Evolutionary conservation across 2,329 filamentous ascomycete genomes (phyloP).

Genomic region (Reticulascus tulasneorum): DNA sequence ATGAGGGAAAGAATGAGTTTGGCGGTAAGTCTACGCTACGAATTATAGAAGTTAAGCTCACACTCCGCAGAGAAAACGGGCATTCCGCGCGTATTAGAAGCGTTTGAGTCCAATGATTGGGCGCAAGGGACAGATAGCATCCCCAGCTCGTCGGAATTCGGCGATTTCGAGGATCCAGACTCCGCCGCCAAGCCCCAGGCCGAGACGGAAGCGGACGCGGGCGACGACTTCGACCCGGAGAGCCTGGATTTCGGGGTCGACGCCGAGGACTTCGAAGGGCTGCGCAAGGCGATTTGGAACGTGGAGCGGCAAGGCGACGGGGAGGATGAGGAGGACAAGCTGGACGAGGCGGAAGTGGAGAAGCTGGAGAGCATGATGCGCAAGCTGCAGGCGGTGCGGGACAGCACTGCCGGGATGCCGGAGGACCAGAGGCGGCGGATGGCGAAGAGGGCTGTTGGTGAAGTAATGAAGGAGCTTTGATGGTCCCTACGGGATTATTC

Average conservation of each 20-base stretch:
- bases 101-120: slow-evolving; percentile 65
- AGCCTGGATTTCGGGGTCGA: slow-evolving; percentile 51
- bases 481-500: too few relatives aligned
- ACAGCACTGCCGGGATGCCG: slow-evolving; percentile 55
- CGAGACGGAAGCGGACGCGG: slow-evolving; percentile 22
- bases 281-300: slow-evolving; percentile 49
- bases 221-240: slow-evolving; percentile 38
- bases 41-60: slow-evolving; percentile 20
- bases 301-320: slow-evolving; percentile 20
- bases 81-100: slow-evolving; percentile 55
- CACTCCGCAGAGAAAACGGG: slow-evolving; percentile 49
- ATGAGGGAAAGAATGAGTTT: slow-evolving; percentile 49
- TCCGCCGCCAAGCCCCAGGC: slow-evolving; percentile 16
- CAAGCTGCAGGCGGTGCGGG: slow-evolving; percentile 57
- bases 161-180: slow-evolving; percentile 24
- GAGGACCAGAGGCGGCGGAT: slow-evolving; percentile 58
- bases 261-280: slow-evolving; percentile 46
- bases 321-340: slow-evolving; percentile 26
- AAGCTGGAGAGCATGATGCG: slow-evolving; percentile 62
- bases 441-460: slow-evolving; percentile 57
- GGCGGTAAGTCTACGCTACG: slow-evolving; percentile 41
- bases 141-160: slow-evolving; percentile 27
- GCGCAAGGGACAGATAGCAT: slow-evolving; percentile 24
- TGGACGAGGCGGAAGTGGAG: slow-evolving; percentile 47
- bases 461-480: slow-evolving; percentile 60